phyloP scores from a whole-genome alignment of 257 asterid species.

The Linderniella brevidens region DNA sequence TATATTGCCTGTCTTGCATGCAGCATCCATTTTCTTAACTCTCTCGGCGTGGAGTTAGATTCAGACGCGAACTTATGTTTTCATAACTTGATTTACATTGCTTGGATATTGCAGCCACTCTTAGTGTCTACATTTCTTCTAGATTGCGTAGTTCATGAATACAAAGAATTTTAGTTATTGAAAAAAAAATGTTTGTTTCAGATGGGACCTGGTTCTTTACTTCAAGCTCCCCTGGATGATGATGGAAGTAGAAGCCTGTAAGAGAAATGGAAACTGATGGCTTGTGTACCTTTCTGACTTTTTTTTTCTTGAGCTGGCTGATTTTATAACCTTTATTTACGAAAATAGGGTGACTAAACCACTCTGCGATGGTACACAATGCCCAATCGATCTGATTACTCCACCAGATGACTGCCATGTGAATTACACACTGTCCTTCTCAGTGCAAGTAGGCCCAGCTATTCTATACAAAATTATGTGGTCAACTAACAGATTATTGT shows the following conservation, averaged over 20 bases:
- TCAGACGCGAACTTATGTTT: too few relatives aligned
- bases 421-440: constrained; percentile 76
- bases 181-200: constrained; percentile 13
- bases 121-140: too few relatives aligned
- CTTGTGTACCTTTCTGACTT: constrained; percentile 4
- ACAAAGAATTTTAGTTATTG: constrained; percentile 6
- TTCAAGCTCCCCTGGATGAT: constrained; percentile 91
- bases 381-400: constrained; percentile 76
- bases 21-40: too few relatives aligned
- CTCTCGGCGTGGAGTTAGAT: too few relatives aligned
- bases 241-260: constrained; percentile 62
- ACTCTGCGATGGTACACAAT: constrained; percentile 65
- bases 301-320: constrained; percentile 7
- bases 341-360: constrained; percentile 63
- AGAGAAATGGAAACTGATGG: constrained; percentile 13
- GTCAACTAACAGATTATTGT: too few relatives aligned
- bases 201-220: constrained; percentile 92
- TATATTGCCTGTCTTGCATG: too few relatives aligned
- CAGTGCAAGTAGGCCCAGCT: constrained; percentile 63
- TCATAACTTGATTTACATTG: too few relatives aligned
- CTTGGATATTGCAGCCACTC: too few relatives aligned
- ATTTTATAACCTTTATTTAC: constrained; percentile 14
- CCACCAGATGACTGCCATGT: constrained; percentile 99
- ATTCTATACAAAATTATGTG: neutral
- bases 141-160: too few relatives aligned